A percentile compares a stretch with the other conserved stretches of the same genome.
phyloP scores from a whole-genome alignment of 495 filamentous ascomycete genomes.

The Parmelia sp. region DNA sequence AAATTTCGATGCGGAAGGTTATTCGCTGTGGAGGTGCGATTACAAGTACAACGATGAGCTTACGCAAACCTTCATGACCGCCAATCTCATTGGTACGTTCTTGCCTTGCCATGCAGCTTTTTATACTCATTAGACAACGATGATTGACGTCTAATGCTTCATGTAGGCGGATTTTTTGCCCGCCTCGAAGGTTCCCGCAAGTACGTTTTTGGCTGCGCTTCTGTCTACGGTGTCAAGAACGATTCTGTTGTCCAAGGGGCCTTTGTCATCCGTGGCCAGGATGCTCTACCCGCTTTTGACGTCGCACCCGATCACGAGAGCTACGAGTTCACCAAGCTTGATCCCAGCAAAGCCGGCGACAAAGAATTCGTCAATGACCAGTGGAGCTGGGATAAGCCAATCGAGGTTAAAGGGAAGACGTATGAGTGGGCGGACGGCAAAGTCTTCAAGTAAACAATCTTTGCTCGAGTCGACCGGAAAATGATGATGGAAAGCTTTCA shows the following conservation, averaged over 20 bases:
- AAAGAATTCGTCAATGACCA: conserved; percentile 75
- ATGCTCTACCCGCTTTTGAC: conserved; percentile 79
- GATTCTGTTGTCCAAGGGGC: conserved; percentile 84
- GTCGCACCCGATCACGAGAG: conserved; percentile 96
- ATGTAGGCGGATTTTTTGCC: conserved; percentile 83
- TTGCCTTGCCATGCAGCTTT: not conserved
- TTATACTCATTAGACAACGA: not conserved
- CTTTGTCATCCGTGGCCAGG: conserved; percentile 89
- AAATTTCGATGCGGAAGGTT: conserved; percentile 84
- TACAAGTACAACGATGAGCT: conserved; percentile 99
- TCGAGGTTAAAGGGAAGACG: conserved; percentile 72
- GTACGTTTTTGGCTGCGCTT: conserved; percentile 91
- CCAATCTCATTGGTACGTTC: conserved; percentile 77
- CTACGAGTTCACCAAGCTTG: conserved; percentile 93
- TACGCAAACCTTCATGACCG: conserved; percentile 94
- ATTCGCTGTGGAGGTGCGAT: conserved; percentile 83
- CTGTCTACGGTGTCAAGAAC: conserved; percentile 81
- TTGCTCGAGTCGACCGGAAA: not conserved
- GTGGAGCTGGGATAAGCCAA: conserved; percentile 85
- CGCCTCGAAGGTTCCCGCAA: conserved; percentile 97
- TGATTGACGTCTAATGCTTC: not conserved
- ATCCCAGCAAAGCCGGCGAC: conserved; percentile 75
- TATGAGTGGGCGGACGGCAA: conserved; percentile 79
- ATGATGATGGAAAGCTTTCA: not conserved
- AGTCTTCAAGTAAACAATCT: conserved; percentile 88